These are phyloP conservation scores for Ciborinia camelliae DNA, from an alignment of 2,329 filamentous ascomycete species.

Conservation along the genomic window DNA sequence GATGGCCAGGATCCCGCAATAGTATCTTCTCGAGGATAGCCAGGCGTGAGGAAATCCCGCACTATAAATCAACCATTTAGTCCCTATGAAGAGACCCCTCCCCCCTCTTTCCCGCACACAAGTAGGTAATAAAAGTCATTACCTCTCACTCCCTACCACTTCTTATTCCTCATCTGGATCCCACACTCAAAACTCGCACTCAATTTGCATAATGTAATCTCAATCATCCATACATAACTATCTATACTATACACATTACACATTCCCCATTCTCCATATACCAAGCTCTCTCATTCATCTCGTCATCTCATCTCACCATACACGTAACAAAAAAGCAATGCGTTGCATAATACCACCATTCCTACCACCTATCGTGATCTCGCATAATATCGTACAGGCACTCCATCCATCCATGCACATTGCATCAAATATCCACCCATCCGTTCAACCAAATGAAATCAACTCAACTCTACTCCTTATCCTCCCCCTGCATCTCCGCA, in stretches of 20 bases:
- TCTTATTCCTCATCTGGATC: too few species aligned
- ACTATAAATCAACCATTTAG: too few species aligned
- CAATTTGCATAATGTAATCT: not conserved
- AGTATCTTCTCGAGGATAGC: too few species aligned
- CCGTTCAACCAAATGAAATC: not conserved
- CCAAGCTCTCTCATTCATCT: not conserved
- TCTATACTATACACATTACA: not conserved
- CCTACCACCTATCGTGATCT: not conserved
- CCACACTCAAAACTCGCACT: too few species aligned
- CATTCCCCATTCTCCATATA: not conserved
- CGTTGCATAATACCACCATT: not conserved
- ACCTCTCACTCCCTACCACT: too few species aligned
- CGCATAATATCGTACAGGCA: slow-evolving; percentile 6
- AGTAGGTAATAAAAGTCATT: too few species aligned
- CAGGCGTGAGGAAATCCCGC: too few species aligned
- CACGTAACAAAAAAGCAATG: not conserved
- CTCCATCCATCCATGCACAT: not conserved
- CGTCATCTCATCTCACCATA: not conserved
- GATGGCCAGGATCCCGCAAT: too few species aligned
- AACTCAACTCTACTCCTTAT: not conserved
- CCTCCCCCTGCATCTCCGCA: slow-evolving; percentile 29
- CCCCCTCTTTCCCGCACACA: too few species aligned
- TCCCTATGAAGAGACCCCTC: too few species aligned
- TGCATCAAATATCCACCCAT: not conserved
- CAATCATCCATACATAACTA: slow-evolving; percentile 4